Evolutionary conservation across 2,329 filamentous ascomycete species (phyloP).

Genomic region (Simplicillium sp.): DNA sequence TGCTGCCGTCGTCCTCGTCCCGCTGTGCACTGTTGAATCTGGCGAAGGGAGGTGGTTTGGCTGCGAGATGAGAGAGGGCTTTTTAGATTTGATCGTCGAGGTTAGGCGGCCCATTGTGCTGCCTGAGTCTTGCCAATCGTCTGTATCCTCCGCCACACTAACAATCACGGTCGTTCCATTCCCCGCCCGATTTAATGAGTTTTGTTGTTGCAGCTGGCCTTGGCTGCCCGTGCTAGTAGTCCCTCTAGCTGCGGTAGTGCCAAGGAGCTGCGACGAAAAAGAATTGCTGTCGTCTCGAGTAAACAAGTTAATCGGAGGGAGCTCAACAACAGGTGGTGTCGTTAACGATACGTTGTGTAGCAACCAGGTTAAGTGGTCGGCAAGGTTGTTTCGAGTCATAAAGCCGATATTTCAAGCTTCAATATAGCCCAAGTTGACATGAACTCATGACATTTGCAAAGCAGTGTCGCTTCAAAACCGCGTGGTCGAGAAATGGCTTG

Average conservation of each 20-base stretch:
- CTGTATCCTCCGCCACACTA: not conserved
- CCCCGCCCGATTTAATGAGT: not conserved
- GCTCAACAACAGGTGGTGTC: slow-evolving; percentile 17
- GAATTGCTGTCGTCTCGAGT: slow-evolving; percentile 3
- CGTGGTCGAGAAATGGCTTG: not conserved
- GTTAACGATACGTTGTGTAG: slow-evolving; percentile 34
- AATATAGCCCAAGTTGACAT: not conserved
- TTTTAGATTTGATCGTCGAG: slow-evolving; percentile 32
- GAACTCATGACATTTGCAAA: not conserved
- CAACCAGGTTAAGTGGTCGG: slow-evolving; percentile 48
- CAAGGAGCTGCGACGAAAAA: slow-evolving; percentile 1
- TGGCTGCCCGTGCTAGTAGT: not conserved
- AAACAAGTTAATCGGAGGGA: slow-evolving; percentile 10
- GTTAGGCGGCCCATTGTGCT: slow-evolving; percentile 35
- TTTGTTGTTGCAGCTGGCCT: not conserved
- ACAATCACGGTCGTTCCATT: slow-evolving; percentile 2
- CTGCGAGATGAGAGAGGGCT: slow-evolving; percentile 32
- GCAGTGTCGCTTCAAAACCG: not conserved
- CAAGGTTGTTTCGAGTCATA: slow-evolving; percentile 55
- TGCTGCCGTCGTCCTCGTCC: slow-evolving; percentile 2
- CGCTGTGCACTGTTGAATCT: too few species aligned
- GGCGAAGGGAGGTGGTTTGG: slow-evolving; percentile 33
- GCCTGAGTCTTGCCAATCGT: slow-evolving; percentile 5
- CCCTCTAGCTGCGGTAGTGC: slow-evolving; percentile 1
- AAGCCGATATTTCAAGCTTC: slow-evolving; percentile 23